Percentiles rank a stretch among this genome's conserved stretches.
Evolutionary conservation across 129 eudicot genomes (phyloP).

Genomic region (Logfia minima): DNA sequence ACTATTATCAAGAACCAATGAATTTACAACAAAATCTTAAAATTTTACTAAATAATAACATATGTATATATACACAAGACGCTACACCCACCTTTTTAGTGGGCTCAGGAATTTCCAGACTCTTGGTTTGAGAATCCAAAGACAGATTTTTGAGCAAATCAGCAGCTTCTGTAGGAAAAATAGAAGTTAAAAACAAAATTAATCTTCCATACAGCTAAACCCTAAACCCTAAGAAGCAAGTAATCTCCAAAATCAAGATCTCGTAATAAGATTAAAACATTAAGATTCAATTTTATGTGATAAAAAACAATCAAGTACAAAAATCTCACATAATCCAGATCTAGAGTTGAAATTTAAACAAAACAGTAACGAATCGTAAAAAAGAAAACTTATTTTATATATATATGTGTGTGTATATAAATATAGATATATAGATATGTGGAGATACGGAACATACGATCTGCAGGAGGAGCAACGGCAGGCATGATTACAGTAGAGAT

Average conservation of each 20-base stretch:
- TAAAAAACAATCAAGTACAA: neutral
- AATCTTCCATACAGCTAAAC: neutral
- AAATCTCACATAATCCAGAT: neutral
- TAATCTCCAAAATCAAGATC: constrained; percentile 9
- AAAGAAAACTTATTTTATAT: neutral
- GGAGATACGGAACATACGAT: constrained; percentile 51
- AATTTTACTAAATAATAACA: too few species aligned
- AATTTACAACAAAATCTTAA: neutral
- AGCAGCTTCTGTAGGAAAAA: constrained; percentile 54
- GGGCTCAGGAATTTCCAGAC: constrained; percentile 52
- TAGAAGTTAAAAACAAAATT: constrained; percentile 5
- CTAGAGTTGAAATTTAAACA: neutral
- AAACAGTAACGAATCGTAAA: neutral
- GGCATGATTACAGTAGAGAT: constrained; percentile 44
- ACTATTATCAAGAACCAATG: too few species aligned
- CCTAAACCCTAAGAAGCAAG: constrained; percentile 7
- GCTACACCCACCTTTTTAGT: constrained; percentile 55
- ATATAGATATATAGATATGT: neutral
- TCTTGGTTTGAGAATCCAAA: constrained; percentile 61
- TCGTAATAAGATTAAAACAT: neutral
- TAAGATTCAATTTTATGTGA: neutral
- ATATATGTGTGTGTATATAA: neutral
- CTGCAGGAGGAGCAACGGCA: constrained; percentile 59
- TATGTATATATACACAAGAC: neutral
- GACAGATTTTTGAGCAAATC: constrained; percentile 72